Evolutionary conservation across 345 rosid genomes (phyloP), one percentile per base, ranked within the genome.

Genomic region (Lepidium aucheri): DNA sequence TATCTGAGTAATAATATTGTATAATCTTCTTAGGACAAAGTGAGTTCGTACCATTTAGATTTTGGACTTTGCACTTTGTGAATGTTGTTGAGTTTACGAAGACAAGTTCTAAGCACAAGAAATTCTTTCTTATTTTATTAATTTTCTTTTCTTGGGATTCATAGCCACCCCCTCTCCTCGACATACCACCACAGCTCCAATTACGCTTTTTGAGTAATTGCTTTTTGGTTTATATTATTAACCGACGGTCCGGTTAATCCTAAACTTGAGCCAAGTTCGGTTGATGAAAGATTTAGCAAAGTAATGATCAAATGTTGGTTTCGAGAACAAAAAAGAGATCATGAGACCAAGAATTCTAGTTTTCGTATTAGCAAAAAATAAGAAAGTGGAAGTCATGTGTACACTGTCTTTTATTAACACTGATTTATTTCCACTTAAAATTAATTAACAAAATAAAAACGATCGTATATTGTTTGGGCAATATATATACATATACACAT

Each of bases 31-130:
- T 71, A 46, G 64, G 53, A 60, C 58, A 64, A 72, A 63, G 70
- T 50, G 65, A 16, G 72, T 47, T 53, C 38, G 69, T 30, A 71
- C 74, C 55, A 46, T 66, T 58, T 24, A 62, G 79, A 67, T 72
- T 72, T 72, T 72, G 65, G 65, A 55, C 44, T 47, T 47, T 1
- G 76, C 53, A 57, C 20, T 49, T 57, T 50, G 40, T 46, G 46
- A 65, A 56, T 64, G 65, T 64, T 72, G 76, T 39, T 72, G 46
- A 56, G 70, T 57, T 72, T 72, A 72, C 51, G 76, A 56, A 40
- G 33, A 40, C 41, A 72, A 70, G 66, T 72, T 57, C 54, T 53
- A 65, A 72, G 46, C 76, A 64, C 76, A 41, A 72, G 76, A 72
- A 56, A 10, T 47, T 41, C 59, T 55, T 55, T 47, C 20, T 63